Percentiles rank a stretch among this genome's conserved stretches.
Evolutionary conservation across 164 flowering plant genomes (phyloP).

Genomic region (Liriodendron chinense): DNA sequence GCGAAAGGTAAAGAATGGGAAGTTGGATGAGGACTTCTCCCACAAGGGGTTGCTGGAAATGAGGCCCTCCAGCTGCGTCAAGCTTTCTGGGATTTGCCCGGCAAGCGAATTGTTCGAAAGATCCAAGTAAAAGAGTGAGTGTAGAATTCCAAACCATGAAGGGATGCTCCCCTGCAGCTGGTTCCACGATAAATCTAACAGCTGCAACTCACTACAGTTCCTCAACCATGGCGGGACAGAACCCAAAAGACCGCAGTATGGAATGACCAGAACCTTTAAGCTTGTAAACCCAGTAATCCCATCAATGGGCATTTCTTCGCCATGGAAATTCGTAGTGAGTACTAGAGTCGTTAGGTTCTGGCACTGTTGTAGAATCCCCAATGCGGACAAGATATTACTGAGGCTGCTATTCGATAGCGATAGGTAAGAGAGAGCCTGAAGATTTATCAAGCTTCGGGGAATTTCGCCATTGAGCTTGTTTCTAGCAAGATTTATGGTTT

Average conservation of each 20-base stretch:
- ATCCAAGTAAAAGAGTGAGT: conserved; percentile 73
- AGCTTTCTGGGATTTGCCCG: conserved; percentile 62
- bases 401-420: conserved; percentile 24
- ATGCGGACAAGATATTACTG: conserved; percentile 18
- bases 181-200: conserved; percentile 87
- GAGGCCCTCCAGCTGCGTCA: conserved; percentile 37
- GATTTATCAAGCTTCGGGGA: conserved; percentile 17
- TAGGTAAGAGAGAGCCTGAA: conserved; percentile 20
- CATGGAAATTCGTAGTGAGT: conserved; percentile 18
- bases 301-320: conserved; percentile 9
- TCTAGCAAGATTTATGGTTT: conserved; percentile 20
- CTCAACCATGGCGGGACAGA: conserved; percentile 59
- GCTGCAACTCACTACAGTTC: conserved; percentile 45
- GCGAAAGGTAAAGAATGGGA: conserved; percentile 64
- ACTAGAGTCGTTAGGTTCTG: conserved; percentile 23
- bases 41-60: conserved; percentile 16
- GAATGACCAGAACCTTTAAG: conserved; percentile 11
- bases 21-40: conserved; percentile 36
- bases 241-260: conserved; percentile 40
- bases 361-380: conserved; percentile 25
- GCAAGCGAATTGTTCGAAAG: conserved; percentile 76
- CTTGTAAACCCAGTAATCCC: conserved; percentile 10
- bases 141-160: conserved; percentile 66
- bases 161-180: conserved; percentile 62
- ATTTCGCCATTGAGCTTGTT: conserved; percentile 23